Conservation (phyloP, 352 stramenopile genomes). For the Pythium utonaiense region DNA sequence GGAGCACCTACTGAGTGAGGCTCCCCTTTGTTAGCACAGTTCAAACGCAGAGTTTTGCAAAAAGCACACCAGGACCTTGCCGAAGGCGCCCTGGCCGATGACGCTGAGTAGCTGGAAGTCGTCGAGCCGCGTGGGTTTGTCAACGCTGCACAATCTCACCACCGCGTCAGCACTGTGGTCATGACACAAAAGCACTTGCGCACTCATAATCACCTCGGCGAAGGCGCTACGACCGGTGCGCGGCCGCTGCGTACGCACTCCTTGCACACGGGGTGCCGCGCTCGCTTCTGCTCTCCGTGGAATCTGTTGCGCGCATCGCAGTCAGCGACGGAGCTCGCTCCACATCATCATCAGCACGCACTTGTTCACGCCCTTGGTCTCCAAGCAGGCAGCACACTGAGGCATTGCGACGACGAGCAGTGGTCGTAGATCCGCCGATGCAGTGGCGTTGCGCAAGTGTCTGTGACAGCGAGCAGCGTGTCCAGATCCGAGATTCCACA, state of each 20-base stretch:
- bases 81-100: constrained; percentile 88
- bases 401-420: constrained; percentile 36
- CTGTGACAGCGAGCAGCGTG: background rate
- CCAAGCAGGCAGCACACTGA: constrained; percentile 63
- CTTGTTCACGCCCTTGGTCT: constrained; percentile 82
- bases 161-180: background rate
- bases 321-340: background rate
- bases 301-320: constrained; percentile 7
- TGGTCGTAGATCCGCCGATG: background rate
- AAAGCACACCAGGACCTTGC: constrained; percentile 33
- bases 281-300: constrained; percentile 23
- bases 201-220: background rate
- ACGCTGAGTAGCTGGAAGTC: constrained; percentile 98
- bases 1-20: constrained; percentile 40
- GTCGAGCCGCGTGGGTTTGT: constrained; percentile 64
- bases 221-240: constrained; percentile 4
- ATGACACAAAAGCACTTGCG: background rate
- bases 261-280: constrained; percentile 60
- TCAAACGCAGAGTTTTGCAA: background rate
- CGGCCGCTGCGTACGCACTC: constrained; percentile 58
- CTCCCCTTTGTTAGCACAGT: background rate
- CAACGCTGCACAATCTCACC: constrained; percentile 8
- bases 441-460: background rate
- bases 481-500: background rate
- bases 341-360: constrained; percentile 11